Evolutionary conservation across 148 eudicot species (phyloP).

Genomic region (Cornus kousa): DNA sequence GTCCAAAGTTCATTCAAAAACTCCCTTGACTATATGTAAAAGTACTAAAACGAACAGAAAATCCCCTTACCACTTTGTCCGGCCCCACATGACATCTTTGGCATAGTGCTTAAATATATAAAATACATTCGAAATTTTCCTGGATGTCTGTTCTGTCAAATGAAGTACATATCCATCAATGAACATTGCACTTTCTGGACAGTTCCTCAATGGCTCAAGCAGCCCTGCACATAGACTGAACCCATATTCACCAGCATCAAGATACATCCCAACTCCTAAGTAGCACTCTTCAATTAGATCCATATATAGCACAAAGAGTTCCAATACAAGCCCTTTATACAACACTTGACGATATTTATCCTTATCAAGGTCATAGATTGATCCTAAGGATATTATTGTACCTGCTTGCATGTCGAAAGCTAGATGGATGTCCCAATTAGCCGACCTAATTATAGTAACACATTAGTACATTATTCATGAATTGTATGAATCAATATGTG

Average conservation of each 20-base stretch:
- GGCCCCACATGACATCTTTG: slow-evolving; percentile 59
- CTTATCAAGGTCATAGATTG: slow-evolving; percentile 37
- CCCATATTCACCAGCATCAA: slow-evolving; percentile 58
- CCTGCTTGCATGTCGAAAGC: slow-evolving; percentile 53
- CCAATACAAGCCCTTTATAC: slow-evolving; percentile 48
- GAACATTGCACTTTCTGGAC: slow-evolving; percentile 42
- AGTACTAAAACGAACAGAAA: neutral
- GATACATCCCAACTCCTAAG: slow-evolving; percentile 31
- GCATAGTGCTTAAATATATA: slow-evolving; percentile 43
- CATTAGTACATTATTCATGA: neutral
- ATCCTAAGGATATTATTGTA: slow-evolving; percentile 40
- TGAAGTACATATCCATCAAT: slow-evolving; percentile 45
- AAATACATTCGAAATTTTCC: slow-evolving; percentile 25
- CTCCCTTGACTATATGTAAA: too few relatives aligned
- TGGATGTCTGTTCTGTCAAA: slow-evolving; percentile 37
- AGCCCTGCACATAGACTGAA: slow-evolving; percentile 36
- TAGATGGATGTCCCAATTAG: slow-evolving; percentile 51
- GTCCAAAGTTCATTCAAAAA: neutral
- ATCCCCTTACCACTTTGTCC: slow-evolving; percentile 29
- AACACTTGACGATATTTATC: slow-evolving; percentile 25
- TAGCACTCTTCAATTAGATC: slow-evolving; percentile 59
- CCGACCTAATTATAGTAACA: slow-evolving; percentile 37
- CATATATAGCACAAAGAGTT: slow-evolving; percentile 60
- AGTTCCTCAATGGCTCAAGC: slow-evolving; percentile 41
- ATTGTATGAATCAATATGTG: too few relatives aligned